phyloP scores from a whole-genome alignment of 2,329 filamentous ascomycete species.

The Tolypocladium inflatum region DNA sequence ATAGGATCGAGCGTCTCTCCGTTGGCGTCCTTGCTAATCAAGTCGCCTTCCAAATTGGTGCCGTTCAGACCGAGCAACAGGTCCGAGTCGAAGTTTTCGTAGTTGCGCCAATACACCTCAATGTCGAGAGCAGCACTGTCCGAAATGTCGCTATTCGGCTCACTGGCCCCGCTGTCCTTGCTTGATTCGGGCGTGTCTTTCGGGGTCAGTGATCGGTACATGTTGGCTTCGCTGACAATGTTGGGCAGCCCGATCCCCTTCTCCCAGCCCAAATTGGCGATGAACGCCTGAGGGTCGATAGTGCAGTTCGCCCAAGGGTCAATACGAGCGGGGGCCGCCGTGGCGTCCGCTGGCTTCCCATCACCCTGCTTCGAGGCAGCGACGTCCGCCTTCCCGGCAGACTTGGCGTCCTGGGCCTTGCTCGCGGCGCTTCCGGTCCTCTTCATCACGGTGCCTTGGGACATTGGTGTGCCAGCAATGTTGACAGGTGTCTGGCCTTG shows the following conservation, averaged over 20 bases:
- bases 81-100: constrained; percentile 39
- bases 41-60: constrained; percentile 12
- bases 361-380: constrained; percentile 18
- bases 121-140: constrained; percentile 46
- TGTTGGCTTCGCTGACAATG: constrained; percentile 41
- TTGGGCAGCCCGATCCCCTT: constrained; percentile 23
- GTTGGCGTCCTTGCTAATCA: constrained; percentile 13
- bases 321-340: constrained; percentile 5
- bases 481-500: constrained; percentile 38
- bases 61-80: constrained; percentile 32
- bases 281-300: constrained; percentile 38
- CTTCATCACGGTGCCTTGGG: constrained; percentile 41
- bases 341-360: constrained; percentile 14
- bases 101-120: constrained; percentile 38
- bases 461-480: constrained; percentile 37
- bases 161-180: constrained; percentile 49
- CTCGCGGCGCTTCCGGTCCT: constrained; percentile 36
- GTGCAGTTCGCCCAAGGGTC: constrained; percentile 31
- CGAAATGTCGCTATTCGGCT: constrained; percentile 53
- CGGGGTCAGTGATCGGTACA: constrained; percentile 47
- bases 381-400: constrained; percentile 16
- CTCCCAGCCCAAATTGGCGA: constrained; percentile 24
- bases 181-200: constrained; percentile 57
- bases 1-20: constrained; percentile 15
- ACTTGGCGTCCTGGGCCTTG: constrained; percentile 27